These are phyloP conservation scores for Lithospermum erythrorhizon DNA, from an alignment of 257 asterid species.

Conservation along the genomic window DNA sequence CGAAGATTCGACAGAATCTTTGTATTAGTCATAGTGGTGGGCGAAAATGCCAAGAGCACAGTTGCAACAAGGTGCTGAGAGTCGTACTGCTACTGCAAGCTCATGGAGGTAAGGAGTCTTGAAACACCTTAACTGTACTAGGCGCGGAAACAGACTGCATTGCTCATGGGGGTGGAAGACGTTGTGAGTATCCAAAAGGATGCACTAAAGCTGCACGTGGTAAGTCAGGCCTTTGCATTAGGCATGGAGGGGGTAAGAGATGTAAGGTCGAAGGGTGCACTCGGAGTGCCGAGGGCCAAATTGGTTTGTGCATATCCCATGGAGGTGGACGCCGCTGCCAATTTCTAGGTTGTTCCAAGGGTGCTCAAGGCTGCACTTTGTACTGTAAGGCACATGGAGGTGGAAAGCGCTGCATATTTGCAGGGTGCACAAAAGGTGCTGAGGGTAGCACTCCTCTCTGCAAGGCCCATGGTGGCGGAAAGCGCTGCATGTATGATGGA, in stretches of 20 bases:
- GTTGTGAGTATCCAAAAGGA: constrained; percentile 50
- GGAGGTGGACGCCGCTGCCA: constrained; percentile 93
- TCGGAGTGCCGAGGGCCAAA: constrained; percentile 82
- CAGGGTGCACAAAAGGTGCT: constrained; percentile 84
- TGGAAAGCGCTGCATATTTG: constrained; percentile 72
- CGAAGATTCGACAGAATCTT: constrained; percentile 76
- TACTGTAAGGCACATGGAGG: constrained; percentile 95
- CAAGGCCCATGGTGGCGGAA: constrained; percentile 97
- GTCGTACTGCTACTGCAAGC: constrained; percentile 87
- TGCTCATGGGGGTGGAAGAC: constrained; percentile 80
- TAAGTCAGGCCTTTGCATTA: constrained; percentile 80
- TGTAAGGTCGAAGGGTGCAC: constrained; percentile 73
- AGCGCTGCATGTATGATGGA: constrained; percentile 74
- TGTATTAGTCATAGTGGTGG: constrained; percentile 96
- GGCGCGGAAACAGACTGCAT: constrained; percentile 88
- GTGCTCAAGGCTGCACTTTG: constrained; percentile 80
- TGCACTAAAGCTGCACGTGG: constrained; percentile 88
- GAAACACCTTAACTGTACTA: constrained; percentile 75
- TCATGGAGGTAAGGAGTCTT: constrained; percentile 76
- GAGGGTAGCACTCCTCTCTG: constrained; percentile 92
- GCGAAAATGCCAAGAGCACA: constrained; percentile 76
- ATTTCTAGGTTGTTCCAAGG: constrained; percentile 39
- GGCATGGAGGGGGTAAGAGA: constrained; percentile 92
- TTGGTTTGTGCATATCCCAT: constrained; percentile 83
- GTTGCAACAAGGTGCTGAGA: constrained; percentile 83